These are phyloP conservation scores for Colletotrichum noveboracense DNA, from an alignment of 2,329 filamentous ascomycete species.

Conservation along the genomic window DNA sequence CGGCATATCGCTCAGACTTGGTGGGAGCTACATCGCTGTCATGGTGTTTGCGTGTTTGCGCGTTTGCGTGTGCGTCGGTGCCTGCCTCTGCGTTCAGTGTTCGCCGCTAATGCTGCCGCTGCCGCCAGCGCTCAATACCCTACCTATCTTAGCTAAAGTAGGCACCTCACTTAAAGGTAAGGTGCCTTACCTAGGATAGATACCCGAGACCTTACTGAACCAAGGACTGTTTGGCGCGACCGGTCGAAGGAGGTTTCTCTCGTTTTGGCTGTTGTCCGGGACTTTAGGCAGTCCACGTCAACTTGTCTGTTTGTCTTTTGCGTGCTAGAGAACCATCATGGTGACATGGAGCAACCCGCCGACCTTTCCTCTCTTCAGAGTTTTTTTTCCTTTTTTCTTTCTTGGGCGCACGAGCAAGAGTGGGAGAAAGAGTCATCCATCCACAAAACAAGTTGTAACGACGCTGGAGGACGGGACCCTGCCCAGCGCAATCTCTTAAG, in stretches of 20 bases:
- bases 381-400: too few relatives aligned
- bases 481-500: conserved; percentile 10
- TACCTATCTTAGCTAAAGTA: too few relatives aligned
- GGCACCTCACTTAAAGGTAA: too few relatives aligned
- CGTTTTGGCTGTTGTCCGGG: neutral
- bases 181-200: too few relatives aligned
- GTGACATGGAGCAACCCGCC: neutral
- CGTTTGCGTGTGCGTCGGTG: neutral
- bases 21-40: neutral
- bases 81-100: neutral
- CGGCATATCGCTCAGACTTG: neutral
- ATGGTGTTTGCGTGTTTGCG: neutral
- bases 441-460: neutral
- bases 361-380: too few relatives aligned
- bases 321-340: neutral
- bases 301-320: neutral
- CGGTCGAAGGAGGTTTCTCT: neutral
- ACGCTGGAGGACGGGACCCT: conserved; percentile 5
- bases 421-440: neutral
- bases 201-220: too few relatives aligned
- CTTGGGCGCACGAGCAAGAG: too few relatives aligned
- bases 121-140: neutral
- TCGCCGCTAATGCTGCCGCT: neutral
- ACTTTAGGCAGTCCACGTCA: too few relatives aligned
- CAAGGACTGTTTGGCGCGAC: neutral